A percentile compares a stretch with the other conserved stretches of the same genome.
Conservation (phyloP, 164 flowering plant species). For the Echeveria elegans region DNA sequence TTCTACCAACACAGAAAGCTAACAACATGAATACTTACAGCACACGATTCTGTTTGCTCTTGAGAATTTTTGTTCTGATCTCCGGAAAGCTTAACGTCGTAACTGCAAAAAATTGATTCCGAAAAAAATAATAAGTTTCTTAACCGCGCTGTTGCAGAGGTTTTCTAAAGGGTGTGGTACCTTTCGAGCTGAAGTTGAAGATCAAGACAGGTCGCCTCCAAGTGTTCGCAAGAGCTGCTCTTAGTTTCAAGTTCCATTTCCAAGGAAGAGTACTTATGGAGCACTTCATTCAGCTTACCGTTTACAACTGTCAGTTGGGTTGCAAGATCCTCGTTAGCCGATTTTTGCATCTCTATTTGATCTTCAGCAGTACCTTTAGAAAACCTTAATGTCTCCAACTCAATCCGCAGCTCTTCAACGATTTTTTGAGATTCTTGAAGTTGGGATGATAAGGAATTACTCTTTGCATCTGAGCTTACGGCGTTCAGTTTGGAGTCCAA, state of each 20-base stretch:
- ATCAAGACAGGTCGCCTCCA: conserved; percentile 76
- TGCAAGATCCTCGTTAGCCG: conserved; percentile 64
- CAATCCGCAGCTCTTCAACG: conserved; percentile 27
- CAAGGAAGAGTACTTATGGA: conserved; percentile 52
- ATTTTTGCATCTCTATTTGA: conserved; percentile 56
- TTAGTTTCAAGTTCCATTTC: conserved; percentile 75
- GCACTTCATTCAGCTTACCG: conserved; percentile 45
- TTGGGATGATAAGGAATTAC: conserved; percentile 21
- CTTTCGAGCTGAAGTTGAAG: conserved; percentile 85
- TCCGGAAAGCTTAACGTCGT: conserved; percentile 17
- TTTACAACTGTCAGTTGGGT: conserved; percentile 57
- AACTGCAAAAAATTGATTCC: not conserved
- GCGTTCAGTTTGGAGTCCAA: conserved; percentile 35
- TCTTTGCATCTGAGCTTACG: conserved; percentile 20
- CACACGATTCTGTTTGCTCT: conserved; percentile 31
- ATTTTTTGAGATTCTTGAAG: conserved; percentile 37
- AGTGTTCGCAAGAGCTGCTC: conserved; percentile 52
- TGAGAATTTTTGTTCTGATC: conserved; percentile 34
- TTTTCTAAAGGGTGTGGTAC: conserved; percentile 21
- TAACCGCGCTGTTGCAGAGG: not conserved
- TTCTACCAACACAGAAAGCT: not conserved
- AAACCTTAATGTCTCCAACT: conserved; percentile 33
- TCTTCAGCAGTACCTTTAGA: conserved; percentile 44
- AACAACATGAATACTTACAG: conserved; percentile 29
- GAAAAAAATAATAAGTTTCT: not conserved